Evolutionary conservation across 1,284 basidiomycete genomes (phyloP).

Genomic region (Austroboletus novae-zelandiae): DNA sequence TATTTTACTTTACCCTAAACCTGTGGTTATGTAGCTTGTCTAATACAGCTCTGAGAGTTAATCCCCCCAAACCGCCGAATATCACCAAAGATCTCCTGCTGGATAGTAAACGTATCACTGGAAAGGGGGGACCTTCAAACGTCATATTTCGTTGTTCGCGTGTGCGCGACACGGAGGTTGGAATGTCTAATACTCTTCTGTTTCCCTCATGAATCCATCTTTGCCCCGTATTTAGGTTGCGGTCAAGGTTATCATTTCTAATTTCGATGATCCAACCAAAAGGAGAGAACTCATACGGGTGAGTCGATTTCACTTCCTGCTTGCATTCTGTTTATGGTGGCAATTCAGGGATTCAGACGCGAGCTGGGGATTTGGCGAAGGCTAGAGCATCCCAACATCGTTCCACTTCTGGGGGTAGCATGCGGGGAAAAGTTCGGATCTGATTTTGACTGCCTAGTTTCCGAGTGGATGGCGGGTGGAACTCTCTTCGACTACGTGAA

Average conservation of each 20-base stretch:
- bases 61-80: no score
- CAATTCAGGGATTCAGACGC: slow-evolving; percentile 3
- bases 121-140: no score
- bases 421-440: not conserved
- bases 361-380: slow-evolving; percentile 7
- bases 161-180: no score
- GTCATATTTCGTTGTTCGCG: no score
- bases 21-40: no score
- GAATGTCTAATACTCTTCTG: not conserved
- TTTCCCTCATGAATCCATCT: no score
- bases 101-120: no score
- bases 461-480: slow-evolving; percentile 8
- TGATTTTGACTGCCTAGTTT: slow-evolving; percentile 7
- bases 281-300: not conserved
- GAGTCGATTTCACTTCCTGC: not conserved
- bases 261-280: not conserved
- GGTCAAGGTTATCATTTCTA: slow-evolving; percentile 4
- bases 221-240: slow-evolving; percentile 1
- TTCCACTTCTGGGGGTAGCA: slow-evolving; percentile 1
- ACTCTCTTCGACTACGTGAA: slow-evolving; percentile 3
- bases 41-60: no score
- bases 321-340: not conserved
- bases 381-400: slow-evolving; percentile 3
- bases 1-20: no score
- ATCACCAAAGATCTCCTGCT: no score